Evolutionary conservation across 1,139 yeast genomes (phyloP).

Genomic region (Magnusiomyces sp.): DNA sequence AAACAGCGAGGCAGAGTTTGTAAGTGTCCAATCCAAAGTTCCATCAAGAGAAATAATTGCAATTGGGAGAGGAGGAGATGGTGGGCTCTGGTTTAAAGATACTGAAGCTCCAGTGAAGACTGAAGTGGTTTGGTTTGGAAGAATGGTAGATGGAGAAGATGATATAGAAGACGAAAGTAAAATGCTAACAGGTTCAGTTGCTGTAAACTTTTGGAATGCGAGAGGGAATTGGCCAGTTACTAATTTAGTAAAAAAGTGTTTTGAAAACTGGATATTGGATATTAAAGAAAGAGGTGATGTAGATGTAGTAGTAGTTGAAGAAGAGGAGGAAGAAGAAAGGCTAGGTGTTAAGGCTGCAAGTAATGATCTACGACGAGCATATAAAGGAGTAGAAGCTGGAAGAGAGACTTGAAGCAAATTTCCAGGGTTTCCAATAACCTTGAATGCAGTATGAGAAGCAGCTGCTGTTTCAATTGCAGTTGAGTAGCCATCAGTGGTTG

Average conservation of each 20-base stretch:
- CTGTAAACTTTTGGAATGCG: constrained; percentile 9
- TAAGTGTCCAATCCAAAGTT: constrained; percentile 31
- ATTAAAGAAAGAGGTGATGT: no score
- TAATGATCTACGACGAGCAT: constrained; percentile 37
- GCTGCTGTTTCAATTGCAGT: constrained; percentile 10
- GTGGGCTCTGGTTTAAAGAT: constrained; percentile 15
- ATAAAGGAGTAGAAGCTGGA: constrained; percentile 43
- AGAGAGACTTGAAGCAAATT: constrained; percentile 39
- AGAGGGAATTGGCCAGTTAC: constrained; percentile 5
- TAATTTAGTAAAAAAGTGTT: constrained; percentile 2
- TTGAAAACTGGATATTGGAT: constrained; percentile 6
- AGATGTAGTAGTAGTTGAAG: constrained; percentile 1
- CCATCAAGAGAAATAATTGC: constrained; percentile 35
- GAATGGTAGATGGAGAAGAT: constrained; percentile 18
- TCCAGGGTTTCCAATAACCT: constrained; percentile 37
- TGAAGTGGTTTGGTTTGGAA: constrained; percentile 7
- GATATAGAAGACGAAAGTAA: constrained; percentile 8
- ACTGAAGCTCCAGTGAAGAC: background rate
- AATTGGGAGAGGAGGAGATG: constrained; percentile 19
- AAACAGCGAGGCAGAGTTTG: constrained; percentile 20
- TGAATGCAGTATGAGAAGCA: constrained; percentile 22
- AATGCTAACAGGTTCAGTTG: constrained; percentile 7
- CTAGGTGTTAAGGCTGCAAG: constrained; percentile 40
- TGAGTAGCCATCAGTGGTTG: constrained; percentile 13
- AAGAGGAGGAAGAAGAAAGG: constrained; percentile 10